Evolutionary conservation across 805 yeast species (phyloP), one percentile per base, ranked within the genome.

Genomic region (Candida sonorensis): DNA sequence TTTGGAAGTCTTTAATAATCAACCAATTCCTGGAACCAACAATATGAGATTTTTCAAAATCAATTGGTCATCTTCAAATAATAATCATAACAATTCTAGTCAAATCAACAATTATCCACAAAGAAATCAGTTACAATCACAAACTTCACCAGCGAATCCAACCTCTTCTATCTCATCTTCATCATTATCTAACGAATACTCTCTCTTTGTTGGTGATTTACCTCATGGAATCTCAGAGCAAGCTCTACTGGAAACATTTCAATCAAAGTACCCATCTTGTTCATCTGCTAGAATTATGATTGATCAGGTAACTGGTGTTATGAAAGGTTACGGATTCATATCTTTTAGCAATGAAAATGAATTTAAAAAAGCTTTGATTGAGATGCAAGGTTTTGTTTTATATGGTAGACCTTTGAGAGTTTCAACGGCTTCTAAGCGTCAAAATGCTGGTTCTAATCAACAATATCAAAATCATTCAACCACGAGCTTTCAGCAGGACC

Each of bases 311-410:
- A 77, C 94, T 1, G 79, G 80, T 19, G 67, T 67, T 30, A 73
- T 90, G 6, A 77, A 83, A 50, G 95, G 95, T 10, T 87, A 81
- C 56, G 97, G 96, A 2, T 88, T 88, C 62, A 84, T 86, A n/a
- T 75, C 84, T 40, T 86, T 87, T 51, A 49, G 66, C 22, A 68
- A 69, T 36, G 77, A 72, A 38, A 66, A 67, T 9, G 86, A 81
- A 24, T 86, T 81, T 55, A 79, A 76, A 44, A 68, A 76, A 31
- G 86, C 95, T 0, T 54, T 85, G 25, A 50, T 66, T 15, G 94
- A 83, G 50, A 83, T 86, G 94, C 88, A 82, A 57, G 94, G 95
- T 4, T 67, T 67, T 13, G 62, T 74, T 24, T 57, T 86, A 27
- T 78, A 81, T 34, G 81, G 82, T 12, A 66, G 88, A 43, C 81